Percentiles rank a stretch among this genome's conserved stretches.
Conservation (phyloP, 306 rosid species). For the Oemleria cerasiformis region DNA sequence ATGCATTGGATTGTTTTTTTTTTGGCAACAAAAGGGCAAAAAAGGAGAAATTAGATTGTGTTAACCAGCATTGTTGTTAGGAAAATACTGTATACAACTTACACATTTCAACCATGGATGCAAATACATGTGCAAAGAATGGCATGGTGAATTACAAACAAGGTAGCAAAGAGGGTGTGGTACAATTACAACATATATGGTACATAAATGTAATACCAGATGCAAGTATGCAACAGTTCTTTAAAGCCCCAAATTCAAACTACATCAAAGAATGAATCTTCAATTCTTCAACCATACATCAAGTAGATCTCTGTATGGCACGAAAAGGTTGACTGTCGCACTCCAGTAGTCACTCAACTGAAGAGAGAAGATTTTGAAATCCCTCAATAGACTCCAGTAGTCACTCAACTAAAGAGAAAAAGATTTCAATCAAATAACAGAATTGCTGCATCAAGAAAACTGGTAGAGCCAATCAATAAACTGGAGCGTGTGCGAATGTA, state of each 20-base stretch:
- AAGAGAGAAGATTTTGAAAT: slow-evolving; percentile 26
- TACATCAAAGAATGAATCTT: slow-evolving; percentile 37
- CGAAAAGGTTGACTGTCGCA: slow-evolving; percentile 49
- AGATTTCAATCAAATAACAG: slow-evolving; percentile 14
- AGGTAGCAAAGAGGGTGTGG: slow-evolving; percentile 15
- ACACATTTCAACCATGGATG: background rate
- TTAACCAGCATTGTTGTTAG: too few relatives aligned
- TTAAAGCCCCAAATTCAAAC: slow-evolving; percentile 16
- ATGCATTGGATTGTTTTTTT: too few relatives aligned
- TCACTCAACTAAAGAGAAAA: slow-evolving; percentile 58
- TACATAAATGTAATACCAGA: slow-evolving; percentile 19
- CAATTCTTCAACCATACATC: slow-evolving; percentile 19
- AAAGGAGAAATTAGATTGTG: too few relatives aligned
- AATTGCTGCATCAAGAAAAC: slow-evolving; percentile 22
- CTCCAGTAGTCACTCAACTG: slow-evolving; percentile 68
- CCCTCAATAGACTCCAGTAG: slow-evolving; percentile 39
- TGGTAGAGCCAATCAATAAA: slow-evolving; percentile 19
- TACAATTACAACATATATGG: slow-evolving; percentile 21
- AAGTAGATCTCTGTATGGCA: slow-evolving; percentile 32
- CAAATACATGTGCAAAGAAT: slow-evolving; percentile 18
- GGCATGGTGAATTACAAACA: slow-evolving; percentile 20
- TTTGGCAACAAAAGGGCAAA: too few relatives aligned
- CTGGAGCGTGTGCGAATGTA: background rate
- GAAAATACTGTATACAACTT: too few relatives aligned
- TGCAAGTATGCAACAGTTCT: slow-evolving; percentile 23